phyloP scores from a whole-genome alignment of 2,329 filamentous ascomycete species.

The Aureobasidium sp. region DNA sequence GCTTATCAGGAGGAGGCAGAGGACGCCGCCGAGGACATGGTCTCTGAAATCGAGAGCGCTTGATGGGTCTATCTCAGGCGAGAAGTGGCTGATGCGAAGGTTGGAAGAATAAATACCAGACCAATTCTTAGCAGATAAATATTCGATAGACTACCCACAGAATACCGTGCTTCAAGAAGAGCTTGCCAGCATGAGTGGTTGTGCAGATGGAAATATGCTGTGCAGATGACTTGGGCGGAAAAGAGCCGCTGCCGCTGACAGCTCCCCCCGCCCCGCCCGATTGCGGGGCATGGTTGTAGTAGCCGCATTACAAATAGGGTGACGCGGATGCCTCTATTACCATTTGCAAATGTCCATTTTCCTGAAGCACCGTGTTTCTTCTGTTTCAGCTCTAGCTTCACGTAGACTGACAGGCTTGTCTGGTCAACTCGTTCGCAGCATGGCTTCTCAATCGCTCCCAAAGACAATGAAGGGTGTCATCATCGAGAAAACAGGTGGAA shows the following conservation, averaged over 20 bases:
- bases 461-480: constrained; percentile 67
- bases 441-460: constrained; percentile 47
- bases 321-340: neutral
- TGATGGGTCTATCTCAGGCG: neutral
- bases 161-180: neutral
- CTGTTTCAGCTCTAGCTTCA: constrained; percentile 17
- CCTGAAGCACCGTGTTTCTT: constrained; percentile 10
- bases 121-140: no score
- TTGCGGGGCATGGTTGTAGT: neutral
- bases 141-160: neutral
- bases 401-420: constrained; percentile 23
- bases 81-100: neutral
- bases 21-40: neutral
- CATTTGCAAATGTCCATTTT: constrained; percentile 13
- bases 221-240: neutral
- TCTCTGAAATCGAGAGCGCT: neutral
- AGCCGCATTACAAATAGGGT: constrained; percentile 9
- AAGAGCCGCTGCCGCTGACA: neutral
- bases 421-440: constrained; percentile 26
- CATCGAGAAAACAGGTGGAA: constrained; percentile 64
- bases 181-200: no score
- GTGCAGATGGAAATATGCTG: neutral
- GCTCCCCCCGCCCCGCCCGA: neutral
- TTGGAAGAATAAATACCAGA: neutral
- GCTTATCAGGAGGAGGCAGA: neutral